A percentile compares a stretch with the other conserved stretches of the same genome.
Conservation (phyloP, 2,329 filamentous ascomycete species). For the Xylariaceae sp. region DNA sequence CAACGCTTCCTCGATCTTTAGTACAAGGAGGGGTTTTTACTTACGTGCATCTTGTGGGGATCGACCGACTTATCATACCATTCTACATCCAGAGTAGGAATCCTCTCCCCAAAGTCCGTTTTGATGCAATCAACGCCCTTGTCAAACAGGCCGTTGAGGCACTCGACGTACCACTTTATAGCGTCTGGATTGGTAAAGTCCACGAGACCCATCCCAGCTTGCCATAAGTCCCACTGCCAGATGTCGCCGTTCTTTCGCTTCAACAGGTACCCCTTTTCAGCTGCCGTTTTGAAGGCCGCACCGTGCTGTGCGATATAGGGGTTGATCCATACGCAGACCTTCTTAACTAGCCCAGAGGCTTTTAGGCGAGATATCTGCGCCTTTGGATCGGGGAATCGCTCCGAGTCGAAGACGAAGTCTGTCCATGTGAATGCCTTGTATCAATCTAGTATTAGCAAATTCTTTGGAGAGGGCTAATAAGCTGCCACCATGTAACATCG, state of each 20-base stretch:
- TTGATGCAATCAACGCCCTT: slow-evolving; percentile 75
- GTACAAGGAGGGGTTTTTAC: slow-evolving; percentile 1
- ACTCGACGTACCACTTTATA: slow-evolving; percentile 66
- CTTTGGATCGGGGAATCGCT: slow-evolving; percentile 71
- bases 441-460: too few relatives aligned
- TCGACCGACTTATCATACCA: slow-evolving; percentile 67
- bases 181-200: slow-evolving; percentile 77
- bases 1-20: too few relatives aligned
- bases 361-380: slow-evolving; percentile 70
- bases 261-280: slow-evolving; percentile 70
- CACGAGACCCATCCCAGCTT: slow-evolving; percentile 75
- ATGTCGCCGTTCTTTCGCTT: slow-evolving; percentile 72
- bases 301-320: slow-evolving; percentile 75
- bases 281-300: slow-evolving; percentile 67
- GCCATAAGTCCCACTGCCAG: slow-evolving; percentile 81
- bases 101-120: slow-evolving; percentile 77
- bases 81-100: slow-evolving; percentile 68
- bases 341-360: slow-evolving; percentile 62
- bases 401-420: slow-evolving; percentile 73
- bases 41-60: slow-evolving; percentile 68
- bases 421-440: slow-evolving; percentile 70
- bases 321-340: slow-evolving; percentile 79
- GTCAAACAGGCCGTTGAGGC: slow-evolving; percentile 69
- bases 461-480: too few relatives aligned
- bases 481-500: too few relatives aligned